Evolutionary conservation across 2,329 filamentous ascomycete species (phyloP).

Genomic region (Pezicula carpinea): DNA sequence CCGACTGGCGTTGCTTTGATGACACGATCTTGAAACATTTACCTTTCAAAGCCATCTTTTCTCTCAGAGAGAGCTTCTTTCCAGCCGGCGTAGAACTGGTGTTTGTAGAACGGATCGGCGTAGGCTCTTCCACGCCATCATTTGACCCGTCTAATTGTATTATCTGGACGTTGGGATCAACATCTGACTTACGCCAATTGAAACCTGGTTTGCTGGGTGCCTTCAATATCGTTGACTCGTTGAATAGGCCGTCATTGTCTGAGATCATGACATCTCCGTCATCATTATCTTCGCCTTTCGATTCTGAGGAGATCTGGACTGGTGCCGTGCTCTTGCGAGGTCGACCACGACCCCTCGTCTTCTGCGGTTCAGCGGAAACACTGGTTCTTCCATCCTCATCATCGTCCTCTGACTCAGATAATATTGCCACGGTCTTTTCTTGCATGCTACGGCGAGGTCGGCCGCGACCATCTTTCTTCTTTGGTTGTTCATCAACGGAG

Average conservation of each 20-base stretch:
- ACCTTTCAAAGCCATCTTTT: slow-evolving; percentile 26
- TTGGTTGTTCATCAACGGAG: not conserved
- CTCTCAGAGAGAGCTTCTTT: slow-evolving; percentile 22
- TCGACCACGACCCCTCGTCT: not conserved
- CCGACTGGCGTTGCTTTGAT: slow-evolving; percentile 7
- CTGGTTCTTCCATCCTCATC: not conserved
- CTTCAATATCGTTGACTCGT: slow-evolving; percentile 9
- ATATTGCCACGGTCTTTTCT: not conserved
- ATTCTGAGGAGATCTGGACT: slow-evolving; percentile 7
- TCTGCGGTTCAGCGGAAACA: not conserved
- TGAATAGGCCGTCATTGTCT: slow-evolving; percentile 20
- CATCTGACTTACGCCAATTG: slow-evolving; percentile 4
- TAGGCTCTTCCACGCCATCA: not conserved
- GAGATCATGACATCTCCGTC: slow-evolving; percentile 4
- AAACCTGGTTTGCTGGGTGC: not conserved
- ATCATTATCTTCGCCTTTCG: slow-evolving; percentile 8
- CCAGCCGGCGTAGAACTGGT: not conserved
- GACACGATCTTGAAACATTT: slow-evolving; percentile 24
- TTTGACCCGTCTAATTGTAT: not conserved
- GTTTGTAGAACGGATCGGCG: not conserved
- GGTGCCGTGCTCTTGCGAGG: not conserved
- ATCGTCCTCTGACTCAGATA: too few species aligned
- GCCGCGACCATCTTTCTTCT: not conserved
- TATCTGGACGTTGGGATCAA: slow-evolving; percentile 5
- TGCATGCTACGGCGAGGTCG: not conserved